These are phyloP conservation scores for Solanum corneliomulleri DNA, from an alignment of 257 asterid species.

Conservation along the genomic window DNA sequence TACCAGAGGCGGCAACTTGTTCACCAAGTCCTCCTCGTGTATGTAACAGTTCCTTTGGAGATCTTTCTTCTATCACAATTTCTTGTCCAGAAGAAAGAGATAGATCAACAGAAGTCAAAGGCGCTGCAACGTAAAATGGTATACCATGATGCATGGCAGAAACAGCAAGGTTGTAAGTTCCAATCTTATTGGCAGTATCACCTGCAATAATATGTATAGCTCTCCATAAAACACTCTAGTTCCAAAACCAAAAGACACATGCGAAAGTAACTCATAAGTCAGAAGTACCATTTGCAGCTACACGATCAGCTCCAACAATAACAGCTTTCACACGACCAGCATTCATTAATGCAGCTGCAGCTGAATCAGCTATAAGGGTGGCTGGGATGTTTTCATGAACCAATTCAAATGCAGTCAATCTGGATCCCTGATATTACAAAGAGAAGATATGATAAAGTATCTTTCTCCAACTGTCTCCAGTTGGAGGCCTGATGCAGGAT, in stretches of 20 bases:
- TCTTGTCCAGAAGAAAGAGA: conserved; percentile 66
- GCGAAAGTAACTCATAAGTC: background rate
- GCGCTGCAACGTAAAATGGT: conserved; percentile 93
- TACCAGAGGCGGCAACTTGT: conserved; percentile 91
- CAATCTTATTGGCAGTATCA: conserved; percentile 98
- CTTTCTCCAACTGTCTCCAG: background rate
- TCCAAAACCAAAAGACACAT: background rate
- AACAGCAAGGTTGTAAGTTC: conserved; percentile 86
- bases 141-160: conserved; percentile 70
- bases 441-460: background rate
- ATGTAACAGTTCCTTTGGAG: conserved; percentile 62
- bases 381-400: conserved; percentile 92
- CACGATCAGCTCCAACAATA: conserved; percentile 95
- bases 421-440: conserved; percentile 55
- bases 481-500: background rate
- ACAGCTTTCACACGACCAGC: conserved; percentile 74
- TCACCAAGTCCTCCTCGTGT: conserved; percentile 89
- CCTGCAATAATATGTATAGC: conserved; percentile 28
- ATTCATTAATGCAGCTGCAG: conserved; percentile 91
- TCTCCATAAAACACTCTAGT: background rate
- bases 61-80: conserved; percentile 88
- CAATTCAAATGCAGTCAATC: conserved; percentile 90
- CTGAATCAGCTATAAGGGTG: conserved; percentile 89
- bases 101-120: conserved; percentile 74
- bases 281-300: conserved; percentile 76